Base-by-base conservation (phyloP, 192 early-diverging fungal species). In the Thoreauomyces humboldtii region DNA sequence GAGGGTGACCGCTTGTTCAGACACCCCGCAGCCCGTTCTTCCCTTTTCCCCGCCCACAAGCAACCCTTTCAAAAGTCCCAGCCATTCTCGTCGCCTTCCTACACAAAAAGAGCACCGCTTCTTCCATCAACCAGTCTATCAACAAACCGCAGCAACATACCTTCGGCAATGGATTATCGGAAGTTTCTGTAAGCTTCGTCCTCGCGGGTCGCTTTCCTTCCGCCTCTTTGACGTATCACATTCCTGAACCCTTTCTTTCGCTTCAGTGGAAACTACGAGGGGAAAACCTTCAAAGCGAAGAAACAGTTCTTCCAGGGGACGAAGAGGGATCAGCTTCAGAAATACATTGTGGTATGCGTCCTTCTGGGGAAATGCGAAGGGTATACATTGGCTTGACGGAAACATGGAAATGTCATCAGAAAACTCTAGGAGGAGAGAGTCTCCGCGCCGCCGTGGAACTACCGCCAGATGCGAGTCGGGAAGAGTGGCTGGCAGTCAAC, bases 271-370 rank as follows among this genome's bases (percentile, higher is more conserved):
- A 42, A 38, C 43, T 66, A 66, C 28, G 67, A 69, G 19, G 48
- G 59, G n/a, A 69, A 61, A 36, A 61, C 67, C 24, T 69, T 69
- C 67, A 69, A 62, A 42, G 44, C 69, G n/a, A 65, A 71, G 44
- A 54, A 58, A 34, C 69, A 64, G 37, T 59, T 59, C 62, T 56
- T 56, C 43, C 70, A 71, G 51, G 62, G 63, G 14, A 65, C 63
- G 4, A 53, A 63, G 22, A 60, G 73, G 35, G 73, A 74, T 50
- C 61, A 74, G 58, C 54, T 74, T 19, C 69, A 74, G 42, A 56
- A 59, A 24, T 74, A 74, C 42, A 71, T 74, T 71, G 73, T 74
- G 53, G 73, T 74, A 48, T n/a, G n/a, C n/a, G n/a, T n/a, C n/a
- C n/a, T n/a, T n/a, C n/a, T n/a, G n/a, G n/a, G n/a, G n/a, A n/a